A percentile compares a stretch with the other conserved stretches of the same genome.
These are phyloP conservation scores for Globisporangium nodosum DNA, from an alignment of 352 stramenopile species.

Conservation along the genomic window DNA sequence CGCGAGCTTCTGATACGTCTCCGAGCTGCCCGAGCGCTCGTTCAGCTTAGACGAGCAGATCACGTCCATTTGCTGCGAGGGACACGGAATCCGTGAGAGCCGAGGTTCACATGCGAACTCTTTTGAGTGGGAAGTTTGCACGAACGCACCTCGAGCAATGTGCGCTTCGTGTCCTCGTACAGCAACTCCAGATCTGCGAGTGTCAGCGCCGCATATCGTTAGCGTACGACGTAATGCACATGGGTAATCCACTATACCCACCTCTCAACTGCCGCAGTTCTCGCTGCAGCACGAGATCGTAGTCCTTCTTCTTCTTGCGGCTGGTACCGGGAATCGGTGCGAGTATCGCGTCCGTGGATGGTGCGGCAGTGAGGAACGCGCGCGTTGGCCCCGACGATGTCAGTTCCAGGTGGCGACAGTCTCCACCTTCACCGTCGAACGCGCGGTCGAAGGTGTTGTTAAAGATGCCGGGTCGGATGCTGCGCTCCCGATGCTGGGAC, in stretches of 20 bases:
- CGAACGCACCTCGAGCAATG: constrained; percentile 38
- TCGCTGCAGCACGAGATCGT: constrained; percentile 25
- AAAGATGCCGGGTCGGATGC: no score
- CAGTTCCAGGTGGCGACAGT: not conserved
- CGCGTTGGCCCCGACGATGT: not conserved
- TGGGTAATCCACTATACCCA: not conserved
- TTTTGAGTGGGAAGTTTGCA: no score
- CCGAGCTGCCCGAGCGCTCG: constrained; percentile 30
- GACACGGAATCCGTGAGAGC: no score
- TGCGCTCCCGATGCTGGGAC: not conserved
- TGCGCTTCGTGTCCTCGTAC: constrained; percentile 50
- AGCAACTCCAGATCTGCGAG: constrained; percentile 32
- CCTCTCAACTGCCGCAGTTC: constrained; percentile 37
- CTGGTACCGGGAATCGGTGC: not conserved
- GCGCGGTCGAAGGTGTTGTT: not conserved
- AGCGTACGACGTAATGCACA: not conserved
- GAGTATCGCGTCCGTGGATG: not conserved
- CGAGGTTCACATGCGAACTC: no score
- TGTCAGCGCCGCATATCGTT: not conserved
- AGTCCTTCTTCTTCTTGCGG: constrained; percentile 21
- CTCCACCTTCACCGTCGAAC: not conserved
- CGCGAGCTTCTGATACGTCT: constrained; percentile 56
- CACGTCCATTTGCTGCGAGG: constrained; percentile 27
- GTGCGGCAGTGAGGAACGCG: constrained; percentile 7
- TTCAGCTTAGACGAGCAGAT: constrained; percentile 46